phyloP scores from a whole-genome alignment of 768 basidiomycete genomes.

The Sporobolomyces pararoseus region DNA sequence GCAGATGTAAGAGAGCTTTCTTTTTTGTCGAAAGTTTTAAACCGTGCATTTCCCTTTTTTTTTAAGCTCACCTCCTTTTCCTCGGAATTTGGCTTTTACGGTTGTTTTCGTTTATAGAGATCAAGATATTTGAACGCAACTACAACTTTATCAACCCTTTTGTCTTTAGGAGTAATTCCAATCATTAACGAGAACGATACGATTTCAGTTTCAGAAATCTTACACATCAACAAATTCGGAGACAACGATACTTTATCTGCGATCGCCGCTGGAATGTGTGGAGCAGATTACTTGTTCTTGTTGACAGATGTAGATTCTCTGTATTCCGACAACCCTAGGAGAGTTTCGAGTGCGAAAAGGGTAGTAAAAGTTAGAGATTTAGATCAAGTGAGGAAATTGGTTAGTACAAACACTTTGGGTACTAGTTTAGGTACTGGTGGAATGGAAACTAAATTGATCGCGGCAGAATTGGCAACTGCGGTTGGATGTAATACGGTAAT shows the following conservation, averaged over 20 bases:
- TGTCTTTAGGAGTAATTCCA: constrained; percentile 90
- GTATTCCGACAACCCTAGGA: constrained; percentile 87
- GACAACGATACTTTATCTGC: constrained; percentile 98
- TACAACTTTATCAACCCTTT: constrained; percentile 85
- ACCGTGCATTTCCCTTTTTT: too few relatives aligned
- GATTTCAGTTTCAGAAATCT: constrained; percentile 94
- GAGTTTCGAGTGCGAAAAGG: constrained; percentile 55
- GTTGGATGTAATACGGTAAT: constrained; percentile 92
- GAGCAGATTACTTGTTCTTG: constrained; percentile 94
- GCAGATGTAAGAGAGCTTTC: constrained; percentile 81
- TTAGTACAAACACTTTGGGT: constrained; percentile 86
- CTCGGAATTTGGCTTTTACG: too few relatives aligned
- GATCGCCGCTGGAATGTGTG: constrained; percentile 94
- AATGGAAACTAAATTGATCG: constrained; percentile 98
- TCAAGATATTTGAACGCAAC: constrained; percentile 94
- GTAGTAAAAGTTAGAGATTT: constrained; percentile 82
- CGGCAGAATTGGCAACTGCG: constrained; percentile 92
- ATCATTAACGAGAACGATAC: constrained; percentile 99
- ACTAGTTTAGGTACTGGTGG: constrained; percentile 93
- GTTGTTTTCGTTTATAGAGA: too few relatives aligned
- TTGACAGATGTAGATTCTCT: constrained; percentile 94
- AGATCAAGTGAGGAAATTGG: constrained; percentile 71
- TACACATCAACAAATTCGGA: constrained; percentile 69
- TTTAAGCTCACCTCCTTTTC: too few relatives aligned
- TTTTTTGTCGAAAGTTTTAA: too few relatives aligned